Percentiles rank a stretch among this genome's conserved stretches.
phyloP scores from a whole-genome alignment of 345 rosid genomes.

The Euphorbia tirucalli region DNA sequence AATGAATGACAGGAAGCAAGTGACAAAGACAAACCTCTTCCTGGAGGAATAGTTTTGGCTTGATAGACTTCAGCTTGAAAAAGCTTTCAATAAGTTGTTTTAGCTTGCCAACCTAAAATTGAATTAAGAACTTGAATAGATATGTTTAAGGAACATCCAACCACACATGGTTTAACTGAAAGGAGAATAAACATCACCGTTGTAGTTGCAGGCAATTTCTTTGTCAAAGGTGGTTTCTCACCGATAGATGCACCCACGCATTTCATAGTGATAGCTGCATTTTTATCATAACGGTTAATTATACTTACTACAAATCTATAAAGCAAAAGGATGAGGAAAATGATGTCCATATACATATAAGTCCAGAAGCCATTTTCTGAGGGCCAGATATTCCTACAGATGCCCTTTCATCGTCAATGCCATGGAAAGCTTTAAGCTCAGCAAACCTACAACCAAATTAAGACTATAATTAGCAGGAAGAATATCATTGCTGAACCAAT shows the following conservation, averaged over 20 bases:
- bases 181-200: conserved; percentile 46
- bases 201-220: conserved; percentile 82
- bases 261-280: conserved; percentile 76
- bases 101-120: conserved; percentile 75
- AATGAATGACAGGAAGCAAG: background rate
- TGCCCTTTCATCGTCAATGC: conserved; percentile 76
- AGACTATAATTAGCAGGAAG: background rate
- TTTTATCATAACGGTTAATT: conserved; percentile 8
- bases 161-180: background rate
- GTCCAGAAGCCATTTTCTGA: conserved; percentile 80
- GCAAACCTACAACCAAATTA: conserved; percentile 48
- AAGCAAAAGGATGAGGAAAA: conserved; percentile 6
- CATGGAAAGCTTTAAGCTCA: conserved; percentile 71
- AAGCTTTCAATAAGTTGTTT: conserved; percentile 76
- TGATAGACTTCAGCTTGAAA: conserved; percentile 60
- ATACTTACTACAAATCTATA: background rate
- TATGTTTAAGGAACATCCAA: background rate
- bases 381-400: conserved; percentile 52
- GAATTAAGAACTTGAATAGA: background rate
- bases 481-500: background rate
- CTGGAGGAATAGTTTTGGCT: conserved; percentile 56
- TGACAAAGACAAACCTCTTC: conserved; percentile 56
- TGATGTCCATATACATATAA: conserved; percentile 48
- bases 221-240: conserved; percentile 67
- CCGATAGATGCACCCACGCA: conserved; percentile 82